Evolutionary conservation across 306 rosid species (phyloP).

Genomic region (Parietaria judaica): DNA sequence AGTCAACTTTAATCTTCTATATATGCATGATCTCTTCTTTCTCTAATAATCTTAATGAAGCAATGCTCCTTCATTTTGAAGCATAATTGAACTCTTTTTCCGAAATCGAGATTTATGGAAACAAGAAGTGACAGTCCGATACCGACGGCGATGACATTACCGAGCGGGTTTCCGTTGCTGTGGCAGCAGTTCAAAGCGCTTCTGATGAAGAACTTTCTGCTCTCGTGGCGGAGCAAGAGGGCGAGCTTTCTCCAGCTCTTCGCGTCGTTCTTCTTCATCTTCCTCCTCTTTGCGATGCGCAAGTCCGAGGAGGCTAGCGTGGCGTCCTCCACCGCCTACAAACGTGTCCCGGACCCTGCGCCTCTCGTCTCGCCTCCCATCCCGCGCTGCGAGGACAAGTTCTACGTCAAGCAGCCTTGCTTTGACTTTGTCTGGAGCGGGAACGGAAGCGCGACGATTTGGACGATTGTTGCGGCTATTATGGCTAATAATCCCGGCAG

Average conservation of each 20-base stretch:
- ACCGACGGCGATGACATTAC: conserved; percentile 21
- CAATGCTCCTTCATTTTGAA: not conserved
- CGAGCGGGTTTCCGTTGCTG: conserved; percentile 36
- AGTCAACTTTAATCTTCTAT: too few relatives aligned
- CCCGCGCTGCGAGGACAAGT: conserved; percentile 61
- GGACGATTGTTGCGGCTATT: conserved; percentile 38
- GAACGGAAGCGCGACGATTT: conserved; percentile 24
- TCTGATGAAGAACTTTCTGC: conserved; percentile 44
- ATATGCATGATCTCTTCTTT: too few relatives aligned
- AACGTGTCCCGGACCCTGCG: conserved; percentile 30
- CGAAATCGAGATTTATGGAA: not conserved
- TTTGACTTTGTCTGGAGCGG: conserved; percentile 80
- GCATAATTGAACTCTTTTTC: not conserved
- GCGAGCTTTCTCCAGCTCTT: conserved; percentile 44
- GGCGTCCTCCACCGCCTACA: conserved; percentile 13
- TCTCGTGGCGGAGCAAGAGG: conserved; percentile 59
- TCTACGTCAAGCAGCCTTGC: conserved; percentile 46
- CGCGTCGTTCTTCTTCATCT: conserved; percentile 52
- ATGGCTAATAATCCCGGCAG: conserved; percentile 73
- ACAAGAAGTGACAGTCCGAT: not conserved
- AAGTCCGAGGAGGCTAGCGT: conserved; percentile 32
- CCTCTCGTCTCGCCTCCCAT: conserved; percentile 29
- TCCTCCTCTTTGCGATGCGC: conserved; percentile 57
- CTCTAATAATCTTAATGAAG: too few relatives aligned
- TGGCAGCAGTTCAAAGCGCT: conserved; percentile 50